Evolutionary conservation across 2,329 filamentous ascomycete genomes (phyloP).

Genomic region (Fusarium foetens): DNA sequence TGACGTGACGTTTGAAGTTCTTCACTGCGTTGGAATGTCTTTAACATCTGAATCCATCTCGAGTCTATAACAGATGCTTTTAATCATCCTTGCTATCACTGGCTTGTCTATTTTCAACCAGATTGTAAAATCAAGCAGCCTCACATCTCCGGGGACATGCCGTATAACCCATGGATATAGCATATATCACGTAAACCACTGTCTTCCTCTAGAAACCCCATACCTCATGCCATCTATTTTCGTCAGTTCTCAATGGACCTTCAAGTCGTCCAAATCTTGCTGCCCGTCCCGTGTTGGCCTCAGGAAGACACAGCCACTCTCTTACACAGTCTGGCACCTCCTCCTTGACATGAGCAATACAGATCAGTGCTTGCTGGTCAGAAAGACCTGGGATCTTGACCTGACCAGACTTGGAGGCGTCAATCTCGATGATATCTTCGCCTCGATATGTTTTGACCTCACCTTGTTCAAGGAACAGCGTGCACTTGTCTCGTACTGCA

Average conservation of each 20-base stretch:
- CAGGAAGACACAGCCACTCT: constrained; percentile 87
- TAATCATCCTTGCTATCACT: neutral
- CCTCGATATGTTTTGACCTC: constrained; percentile 58
- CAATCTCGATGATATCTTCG: constrained; percentile 58
- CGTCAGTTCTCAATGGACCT: constrained; percentile 68
- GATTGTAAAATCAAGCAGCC: neutral
- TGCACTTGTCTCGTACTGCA: constrained; percentile 83
- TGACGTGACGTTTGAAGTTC: neutral
- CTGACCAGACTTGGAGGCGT: constrained; percentile 54
- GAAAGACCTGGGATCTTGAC: constrained; percentile 71
- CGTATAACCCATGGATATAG: neutral
- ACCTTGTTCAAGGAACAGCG: constrained; percentile 78
- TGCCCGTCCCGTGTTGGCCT: constrained; percentile 69
- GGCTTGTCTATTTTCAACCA: neutral
- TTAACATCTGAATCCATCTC: neutral
- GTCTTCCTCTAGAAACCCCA: constrained; percentile 60
- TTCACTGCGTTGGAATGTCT: no score
- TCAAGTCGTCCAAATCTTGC: constrained; percentile 73
- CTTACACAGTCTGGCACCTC: constrained; percentile 87
- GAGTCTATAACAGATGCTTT: neutral
- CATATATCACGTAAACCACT: neutral
- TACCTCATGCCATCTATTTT: constrained; percentile 71
- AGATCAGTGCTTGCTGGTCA: constrained; percentile 82
- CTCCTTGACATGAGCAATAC: constrained; percentile 89
- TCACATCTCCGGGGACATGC: neutral